Percentiles rank a stretch among this genome's conserved stretches.
phyloP scores from a whole-genome alignment of 495 filamentous ascomycete genomes.

The Aspergillus panamensis region DNA sequence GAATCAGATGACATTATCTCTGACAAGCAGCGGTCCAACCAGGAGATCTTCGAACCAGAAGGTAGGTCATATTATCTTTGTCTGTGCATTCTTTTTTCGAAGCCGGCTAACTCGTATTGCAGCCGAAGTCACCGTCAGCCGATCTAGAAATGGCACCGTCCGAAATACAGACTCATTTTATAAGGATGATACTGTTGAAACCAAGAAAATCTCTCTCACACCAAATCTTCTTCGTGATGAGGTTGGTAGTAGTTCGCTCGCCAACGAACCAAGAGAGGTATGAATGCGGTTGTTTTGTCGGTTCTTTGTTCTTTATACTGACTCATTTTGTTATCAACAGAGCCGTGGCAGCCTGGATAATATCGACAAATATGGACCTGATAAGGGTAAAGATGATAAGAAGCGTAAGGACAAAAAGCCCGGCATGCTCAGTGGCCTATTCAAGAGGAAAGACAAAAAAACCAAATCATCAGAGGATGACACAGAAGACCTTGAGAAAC shows the following conservation, averaged over 20 bases:
- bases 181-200: conserved; percentile 91
- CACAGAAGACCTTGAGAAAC: conserved; percentile 58
- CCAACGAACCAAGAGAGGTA: conserved; percentile 64
- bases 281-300: conserved; percentile 27
- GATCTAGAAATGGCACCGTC: conserved; percentile 78
- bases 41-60: conserved; percentile 60
- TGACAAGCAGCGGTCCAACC: conserved; percentile 53
- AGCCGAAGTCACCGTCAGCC: conserved; percentile 56
- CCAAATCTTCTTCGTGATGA: conserved; percentile 93
- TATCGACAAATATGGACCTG: conserved; percentile 52
- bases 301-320: background rate
- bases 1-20: conserved; percentile 30
- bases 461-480: conserved; percentile 64
- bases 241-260: conserved; percentile 52
- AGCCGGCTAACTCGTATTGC: conserved; percentile 9
- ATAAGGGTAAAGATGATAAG: conserved; percentile 69
- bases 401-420: conserved; percentile 90
- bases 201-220: conserved; percentile 95
- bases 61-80: conserved; percentile 23
- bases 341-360: conserved; percentile 46
- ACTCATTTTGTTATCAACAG: conserved; percentile 32
- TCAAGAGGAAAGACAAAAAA: conserved; percentile 94
- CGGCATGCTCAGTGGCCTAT: conserved; percentile 88
- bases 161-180: conserved; percentile 94
- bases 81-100: background rate